Evolutionary conservation across 441 rosid species (phyloP), one percentile per base, ranked within the genome.

Genomic region (Macaranga tanarius): DNA sequence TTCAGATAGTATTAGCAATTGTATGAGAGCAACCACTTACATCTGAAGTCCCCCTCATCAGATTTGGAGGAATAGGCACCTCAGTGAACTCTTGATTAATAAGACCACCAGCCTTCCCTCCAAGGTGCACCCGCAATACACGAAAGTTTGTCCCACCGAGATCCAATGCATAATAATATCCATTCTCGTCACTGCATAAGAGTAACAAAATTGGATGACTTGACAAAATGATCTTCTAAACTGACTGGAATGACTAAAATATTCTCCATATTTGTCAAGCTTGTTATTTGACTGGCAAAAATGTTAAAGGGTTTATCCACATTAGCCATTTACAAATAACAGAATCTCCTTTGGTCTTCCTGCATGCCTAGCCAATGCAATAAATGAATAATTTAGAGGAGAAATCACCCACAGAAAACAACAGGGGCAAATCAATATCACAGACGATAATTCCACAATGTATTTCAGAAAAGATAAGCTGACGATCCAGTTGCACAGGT

Each of bases 141-240:
- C 98, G 97, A 80, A 95, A 95, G 78, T 95, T 95, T 45, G 99
- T 91, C 54, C 99, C 99, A 6, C 99, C 99, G 56, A 95, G 90
- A 74, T 95, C 99, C 89, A 95, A 75, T 26, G 98, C 99, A 79
- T 95, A 95, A 67, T 83, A 95, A 76, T 88, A 67, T 52, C 99
- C 99, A 38, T 83, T 74, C 85, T 93, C 98, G 50, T 89, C 85
- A 73, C 99, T 93, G 79, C 45, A 56, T 28, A 65, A 40, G 57
- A 78, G 22, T 31, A 68, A 38, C 0, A 42, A 40, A 50, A 42
- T 7, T 22, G 52, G 58, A 57, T 11, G 23, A 59, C 56, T 54
- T 48, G 12, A 42, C 34, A 19, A 62, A 60, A 65, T 58, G 19
- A 45, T 8, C 42, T 69, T 23, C 50, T 19, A 26, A 44, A 38